Evolutionary conservation across 495 filamentous ascomycete species (phyloP).

Genomic region (Pyrenula aspistea): DNA sequence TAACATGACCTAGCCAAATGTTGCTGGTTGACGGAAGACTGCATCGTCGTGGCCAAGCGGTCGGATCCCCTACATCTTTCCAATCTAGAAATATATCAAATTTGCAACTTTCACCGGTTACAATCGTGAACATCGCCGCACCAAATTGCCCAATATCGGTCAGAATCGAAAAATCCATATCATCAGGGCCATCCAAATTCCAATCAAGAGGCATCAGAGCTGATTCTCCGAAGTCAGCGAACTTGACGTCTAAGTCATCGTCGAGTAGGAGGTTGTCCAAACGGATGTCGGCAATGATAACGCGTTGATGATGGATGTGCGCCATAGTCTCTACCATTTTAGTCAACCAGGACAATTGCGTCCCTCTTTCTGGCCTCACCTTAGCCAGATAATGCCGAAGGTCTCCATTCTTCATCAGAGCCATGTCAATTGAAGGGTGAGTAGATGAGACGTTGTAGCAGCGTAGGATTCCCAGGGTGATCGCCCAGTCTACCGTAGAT

Average conservation of each 20-base stretch:
- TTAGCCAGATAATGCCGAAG: conserved; percentile 14
- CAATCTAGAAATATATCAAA: conserved; percentile 18
- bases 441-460: background rate
- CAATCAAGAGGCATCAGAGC: conserved; percentile 14
- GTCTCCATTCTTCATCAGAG: conserved; percentile 16
- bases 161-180: conserved; percentile 11
- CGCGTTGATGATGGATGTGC: conserved; percentile 14
- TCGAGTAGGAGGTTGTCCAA: conserved; percentile 19
- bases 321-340: conserved; percentile 16
- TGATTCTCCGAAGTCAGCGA: conserved; percentile 19
- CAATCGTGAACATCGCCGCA: conserved; percentile 19
- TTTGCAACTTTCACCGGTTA: conserved; percentile 13
- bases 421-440: conserved; percentile 5
- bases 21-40: conserved; percentile 12
- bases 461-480: background rate
- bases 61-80: conserved; percentile 10
- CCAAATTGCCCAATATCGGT: conserved; percentile 19
- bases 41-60: conserved; percentile 10
- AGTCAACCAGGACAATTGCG: conserved; percentile 16
- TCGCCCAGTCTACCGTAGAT: background rate
- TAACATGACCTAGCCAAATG: conserved; percentile 17
- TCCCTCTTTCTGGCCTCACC: conserved; percentile 5
- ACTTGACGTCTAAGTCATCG: conserved; percentile 16
- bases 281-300: conserved; percentile 19
- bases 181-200: conserved; percentile 16